Evolutionary conservation across 2,329 filamentous ascomycete genomes (phyloP), one percentile per base, ranked within the genome.

Genomic region (Xylaria digitata): DNA sequence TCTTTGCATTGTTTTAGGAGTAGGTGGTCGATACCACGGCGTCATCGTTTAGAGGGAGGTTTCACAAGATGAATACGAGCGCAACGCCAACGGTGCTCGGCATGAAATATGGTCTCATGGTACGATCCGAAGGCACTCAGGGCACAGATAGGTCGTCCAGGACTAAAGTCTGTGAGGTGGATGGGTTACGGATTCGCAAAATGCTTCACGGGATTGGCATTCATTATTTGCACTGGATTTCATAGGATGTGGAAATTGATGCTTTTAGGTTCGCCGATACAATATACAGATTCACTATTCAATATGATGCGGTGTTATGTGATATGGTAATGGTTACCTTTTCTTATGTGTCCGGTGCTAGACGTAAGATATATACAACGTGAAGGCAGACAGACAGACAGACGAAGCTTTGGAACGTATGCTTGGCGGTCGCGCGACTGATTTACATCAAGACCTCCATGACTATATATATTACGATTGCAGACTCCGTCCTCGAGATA

Each of bases 311-410:
- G 26, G 5, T 26, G 26, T 5, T 2, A 26, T 26, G 26, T 1
- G 26, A 26, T 1, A 5, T 26, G 26, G 26, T 26, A 26, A 26
- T 13, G 6, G 21, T 21, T 7, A 37, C 50, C 23, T 48, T 45
- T 49, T 23, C 26, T 26, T 26, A 26, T 34, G 45, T 60, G 42
- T 46, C 11, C 15, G 13, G 4, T 6, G 6, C 43, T 34, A 21
- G 23, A 40, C 58, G 37, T 30, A n/a, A 52, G 57, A 56, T 40
- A 56, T 56, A 62, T 55, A 62, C 37, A 55, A 34, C 19, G 53
- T 57, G 30, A 64, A 53, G 17, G 45, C 55, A 54, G 21, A 32
- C 1, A 2, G 26, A 26, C 26, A 26, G 26, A 5, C 26, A 26
- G 26, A n/a, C n/a, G n/a, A n/a, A n/a, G n/a, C n/a, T n/a, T n/a